These are phyloP conservation scores for Nepenthes alata DNA, from an alignment of 179 eudicot genomes.

Conservation along the genomic window DNA sequence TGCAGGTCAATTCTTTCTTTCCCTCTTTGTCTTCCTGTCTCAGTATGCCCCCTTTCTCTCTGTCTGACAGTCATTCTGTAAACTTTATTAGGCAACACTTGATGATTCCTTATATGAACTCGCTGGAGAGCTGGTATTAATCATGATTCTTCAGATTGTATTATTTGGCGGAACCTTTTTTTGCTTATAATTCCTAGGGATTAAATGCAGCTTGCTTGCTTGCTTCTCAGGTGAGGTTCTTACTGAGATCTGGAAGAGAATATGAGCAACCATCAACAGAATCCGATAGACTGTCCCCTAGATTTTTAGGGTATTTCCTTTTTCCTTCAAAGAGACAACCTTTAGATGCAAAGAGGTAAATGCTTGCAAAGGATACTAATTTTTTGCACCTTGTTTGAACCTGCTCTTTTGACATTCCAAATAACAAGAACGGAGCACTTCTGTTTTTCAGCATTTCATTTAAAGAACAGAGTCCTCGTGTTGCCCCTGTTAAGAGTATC, in stretches of 20 bases:
- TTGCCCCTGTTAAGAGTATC: conserved; percentile 83
- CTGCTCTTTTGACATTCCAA: neutral
- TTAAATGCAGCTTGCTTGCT: neutral
- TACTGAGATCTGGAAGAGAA: conserved; percentile 89
- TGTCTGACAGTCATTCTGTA: conserved; percentile 13
- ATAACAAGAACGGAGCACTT: conserved; percentile 4
- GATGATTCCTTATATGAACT: conserved; percentile 92
- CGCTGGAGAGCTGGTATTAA: conserved; percentile 91
- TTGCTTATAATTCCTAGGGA: neutral
- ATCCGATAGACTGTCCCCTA: conserved; percentile 66
- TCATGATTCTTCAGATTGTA: conserved; percentile 1
- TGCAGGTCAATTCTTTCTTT: conserved; percentile 46
- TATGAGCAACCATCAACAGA: conserved; percentile 62
- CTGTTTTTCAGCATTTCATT: conserved; percentile 43
- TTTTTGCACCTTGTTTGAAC: neutral
- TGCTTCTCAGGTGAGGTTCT: conserved; percentile 72
- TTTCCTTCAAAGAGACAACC: conserved; percentile 68
- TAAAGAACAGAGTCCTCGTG: conserved; percentile 79
- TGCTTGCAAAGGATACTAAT: no score
- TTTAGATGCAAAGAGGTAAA: conserved; percentile 56
- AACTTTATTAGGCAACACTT: conserved; percentile 64
- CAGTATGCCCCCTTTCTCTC: conserved; percentile 1
- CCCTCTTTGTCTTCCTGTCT: neutral
- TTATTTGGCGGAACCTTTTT: neutral
- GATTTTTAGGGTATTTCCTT: conserved; percentile 68